Conservation (phyloP, 2,329 filamentous ascomycete species). For the Botryotinia calthae region DNA sequence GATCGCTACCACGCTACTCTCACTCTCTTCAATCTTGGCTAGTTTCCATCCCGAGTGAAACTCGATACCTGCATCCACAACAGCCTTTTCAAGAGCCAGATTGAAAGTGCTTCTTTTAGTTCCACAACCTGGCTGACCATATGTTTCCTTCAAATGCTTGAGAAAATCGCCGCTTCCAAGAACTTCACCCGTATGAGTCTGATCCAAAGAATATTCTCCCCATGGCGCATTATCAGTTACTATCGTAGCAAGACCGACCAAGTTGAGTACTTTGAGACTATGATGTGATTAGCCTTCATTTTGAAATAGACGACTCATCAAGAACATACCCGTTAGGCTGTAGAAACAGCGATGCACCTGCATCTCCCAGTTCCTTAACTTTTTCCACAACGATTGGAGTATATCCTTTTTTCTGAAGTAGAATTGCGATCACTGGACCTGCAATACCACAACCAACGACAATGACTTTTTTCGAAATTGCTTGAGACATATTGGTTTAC, state of each 20-base stretch:
- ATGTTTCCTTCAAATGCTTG: conserved; percentile 4
- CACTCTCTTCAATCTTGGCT: conserved; percentile 10
- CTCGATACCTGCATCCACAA: conserved; percentile 11
- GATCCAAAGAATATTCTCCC: background rate
- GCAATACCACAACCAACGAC: conserved; percentile 24
- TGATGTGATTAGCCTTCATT: background rate
- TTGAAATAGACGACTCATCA: background rate
- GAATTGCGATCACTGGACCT: conserved; percentile 23
- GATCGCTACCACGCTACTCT: conserved; percentile 10
- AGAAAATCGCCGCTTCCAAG: conserved; percentile 1
- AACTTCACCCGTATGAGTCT: conserved; percentile 2
- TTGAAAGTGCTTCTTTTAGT: conserved; percentile 17
- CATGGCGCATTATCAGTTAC: conserved; percentile 5
- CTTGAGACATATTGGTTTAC: conserved; percentile 2
- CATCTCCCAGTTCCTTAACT: conserved; percentile 15
- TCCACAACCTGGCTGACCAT: conserved; percentile 21
- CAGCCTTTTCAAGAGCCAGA: conserved; percentile 10
- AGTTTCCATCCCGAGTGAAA: conserved; percentile 21
- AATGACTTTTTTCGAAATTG: conserved; percentile 14
- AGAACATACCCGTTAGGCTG: conserved; percentile 21
- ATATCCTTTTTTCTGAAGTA: conserved; percentile 25
- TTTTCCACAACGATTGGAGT: conserved; percentile 24
- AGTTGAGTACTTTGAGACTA: conserved; percentile 18
- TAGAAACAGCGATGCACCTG: conserved; percentile 16
- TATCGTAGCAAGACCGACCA: background rate